Conservation (phyloP, 345 rosid species). For the Eucalyptus virginea region DNA sequence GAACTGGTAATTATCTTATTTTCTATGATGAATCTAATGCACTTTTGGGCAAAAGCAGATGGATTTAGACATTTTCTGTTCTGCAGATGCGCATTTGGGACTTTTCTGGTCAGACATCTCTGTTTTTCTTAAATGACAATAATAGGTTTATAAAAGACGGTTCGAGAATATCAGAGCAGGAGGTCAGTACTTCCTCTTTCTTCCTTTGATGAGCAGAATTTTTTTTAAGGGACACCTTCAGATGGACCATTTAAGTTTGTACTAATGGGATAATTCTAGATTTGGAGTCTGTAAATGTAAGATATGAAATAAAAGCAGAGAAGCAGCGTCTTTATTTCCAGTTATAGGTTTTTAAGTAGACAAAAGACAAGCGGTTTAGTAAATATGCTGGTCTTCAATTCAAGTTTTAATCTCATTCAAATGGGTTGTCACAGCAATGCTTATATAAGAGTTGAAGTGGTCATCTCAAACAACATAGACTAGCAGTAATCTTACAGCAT, state of each 20-base stretch:
- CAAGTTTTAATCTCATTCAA: background rate
- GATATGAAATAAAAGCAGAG: background rate
- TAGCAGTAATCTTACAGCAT: background rate
- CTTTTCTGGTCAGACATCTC: constrained; percentile 72
- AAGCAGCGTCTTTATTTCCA: background rate
- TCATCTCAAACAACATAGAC: background rate
- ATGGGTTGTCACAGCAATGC: background rate
- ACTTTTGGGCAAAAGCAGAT: background rate
- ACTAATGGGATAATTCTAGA: background rate
- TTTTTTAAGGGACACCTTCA: background rate
- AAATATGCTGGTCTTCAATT: background rate
- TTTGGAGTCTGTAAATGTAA: background rate
- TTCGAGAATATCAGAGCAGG: constrained; percentile 66
- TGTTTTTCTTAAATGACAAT: constrained; percentile 42
- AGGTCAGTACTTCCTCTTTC: constrained; percentile 39
- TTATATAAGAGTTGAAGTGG: background rate
- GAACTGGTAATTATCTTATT: constrained; percentile 49
- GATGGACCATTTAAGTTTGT: background rate
- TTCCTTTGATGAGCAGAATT: background rate
- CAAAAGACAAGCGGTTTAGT: background rate
- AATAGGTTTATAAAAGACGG: constrained; percentile 34
- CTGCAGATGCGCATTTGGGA: constrained; percentile 89
- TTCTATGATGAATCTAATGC: background rate
- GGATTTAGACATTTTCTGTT: constrained; percentile 10
- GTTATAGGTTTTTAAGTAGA: background rate